These are phyloP conservation scores for Ensete glaucum DNA, from an alignment of 176 grass and related monocot species.

Conservation along the genomic window DNA sequence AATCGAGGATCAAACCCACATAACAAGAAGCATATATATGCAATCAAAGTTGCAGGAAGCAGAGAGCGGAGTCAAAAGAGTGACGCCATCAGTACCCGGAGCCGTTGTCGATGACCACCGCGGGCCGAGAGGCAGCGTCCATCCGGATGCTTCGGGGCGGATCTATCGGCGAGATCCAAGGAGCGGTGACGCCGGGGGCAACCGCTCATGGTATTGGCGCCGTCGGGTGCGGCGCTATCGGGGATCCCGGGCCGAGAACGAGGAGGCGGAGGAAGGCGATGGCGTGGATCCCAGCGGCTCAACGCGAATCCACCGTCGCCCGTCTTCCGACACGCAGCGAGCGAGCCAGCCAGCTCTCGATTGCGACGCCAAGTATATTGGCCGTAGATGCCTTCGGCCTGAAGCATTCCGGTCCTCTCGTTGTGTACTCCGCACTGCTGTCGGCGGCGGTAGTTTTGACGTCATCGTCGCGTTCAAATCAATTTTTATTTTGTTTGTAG, in stretches of 20 bases:
- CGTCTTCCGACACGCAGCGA: neutral
- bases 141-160: constrained; percentile 16
- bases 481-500: too few species aligned
- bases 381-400: too few species aligned
- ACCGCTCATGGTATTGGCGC: constrained; percentile 5
- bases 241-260: neutral
- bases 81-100: constrained; percentile 38
- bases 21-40: neutral
- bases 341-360: neutral
- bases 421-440: too few species aligned
- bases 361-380: too few species aligned
- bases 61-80: neutral
- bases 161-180: constrained; percentile 15
- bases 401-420: too few species aligned
- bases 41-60: neutral
- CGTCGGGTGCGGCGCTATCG: neutral
- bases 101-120: constrained; percentile 96
- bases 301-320: neutral
- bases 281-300: neutral
- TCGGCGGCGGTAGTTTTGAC: too few species aligned
- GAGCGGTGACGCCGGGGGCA: constrained; percentile 7
- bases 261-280: neutral
- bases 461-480: too few species aligned
- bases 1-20: neutral
- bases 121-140: constrained; percentile 69